Base-by-base conservation (phyloP, 768 basidiomycete genomes). In the Tremella fuciformis region DNA sequence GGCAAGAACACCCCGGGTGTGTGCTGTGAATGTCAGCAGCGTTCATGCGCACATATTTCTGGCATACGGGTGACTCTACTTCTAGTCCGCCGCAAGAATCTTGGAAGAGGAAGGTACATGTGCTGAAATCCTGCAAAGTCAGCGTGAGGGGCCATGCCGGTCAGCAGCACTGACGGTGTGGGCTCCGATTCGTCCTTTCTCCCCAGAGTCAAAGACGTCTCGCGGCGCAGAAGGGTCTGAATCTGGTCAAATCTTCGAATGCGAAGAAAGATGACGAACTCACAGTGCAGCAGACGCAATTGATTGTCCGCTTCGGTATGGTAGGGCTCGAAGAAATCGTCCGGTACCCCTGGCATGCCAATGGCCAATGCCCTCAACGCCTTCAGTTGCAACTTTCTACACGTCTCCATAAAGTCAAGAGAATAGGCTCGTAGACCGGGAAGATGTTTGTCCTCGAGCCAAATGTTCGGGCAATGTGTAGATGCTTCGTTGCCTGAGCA, bases 51-150 rank as follows among this genome's bases (percentile, higher is more conserved):
- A 24, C 21, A 24, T 9, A 24, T 13, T 8, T 24, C 9, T 8
- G 29, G 34, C 73, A 65, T 40, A 78, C 74, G 0, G 83, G 83
- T 65, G 83, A 80, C 67, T 85, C 83, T 3, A 86, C 81, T 65
- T 87, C 84, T 2, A 86, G 77, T 0, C 86, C 86, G 6, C 85
- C 84, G 1, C 81, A 79, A 3, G 81, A 78, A 63, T 86, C 84
- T 72, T 86, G 85, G 50, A 85, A 78, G 2, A 87, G 73, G 7
- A 85, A 72, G 53, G 85, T 87, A 16, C 85, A 77, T 0, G 79
- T 82, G 2, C 82, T 81, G 59, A 82, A 86, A 70, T 87, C 85
- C 63, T 58, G 21, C 11, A 16, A 15, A 16, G 24, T 9, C 25
- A 22, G 22, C 9, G 22, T 13, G 13, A 19, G 25, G 18, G 6